Evolutionary conservation across 768 basidiomycete species (phyloP).

Genomic region (Jaapia argillacea): DNA sequence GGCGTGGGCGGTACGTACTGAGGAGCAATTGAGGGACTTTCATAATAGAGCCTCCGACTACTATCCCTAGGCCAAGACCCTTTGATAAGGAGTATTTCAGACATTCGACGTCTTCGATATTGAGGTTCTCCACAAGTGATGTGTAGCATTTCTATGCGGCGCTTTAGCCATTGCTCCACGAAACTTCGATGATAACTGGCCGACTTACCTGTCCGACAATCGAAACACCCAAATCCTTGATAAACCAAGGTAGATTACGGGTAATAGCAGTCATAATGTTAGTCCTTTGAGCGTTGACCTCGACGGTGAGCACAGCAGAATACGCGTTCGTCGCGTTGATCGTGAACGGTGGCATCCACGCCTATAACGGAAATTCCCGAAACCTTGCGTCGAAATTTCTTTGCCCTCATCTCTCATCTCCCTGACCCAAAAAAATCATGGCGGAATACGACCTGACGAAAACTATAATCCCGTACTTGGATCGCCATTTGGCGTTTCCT

Average conservation of each 20-base stretch:
- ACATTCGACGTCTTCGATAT: conserved; percentile 70
- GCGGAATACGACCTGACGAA: conserved; percentile 87
- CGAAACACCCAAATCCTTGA: conserved; percentile 71
- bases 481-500: conserved; percentile 92
- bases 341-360: background rate
- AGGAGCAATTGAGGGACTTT: conserved; percentile 91
- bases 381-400: background rate
- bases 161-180: background rate
- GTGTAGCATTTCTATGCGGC: conserved; percentile 73
- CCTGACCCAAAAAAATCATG: conserved; percentile 32
- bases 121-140: conserved; percentile 78
- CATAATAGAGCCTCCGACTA: conserved; percentile 88
- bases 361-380: background rate
- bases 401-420: background rate
- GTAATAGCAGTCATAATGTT: conserved; percentile 68
- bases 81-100: conserved; percentile 90
- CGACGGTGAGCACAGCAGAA: conserved; percentile 1
- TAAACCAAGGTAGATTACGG: conserved; percentile 75
- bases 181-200: background rate
- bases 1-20: conserved; percentile 39
- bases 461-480: conserved; percentile 85
- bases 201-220: conserved; percentile 67
- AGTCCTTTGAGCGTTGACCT: no score
- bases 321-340: background rate
- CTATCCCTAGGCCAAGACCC: conserved; percentile 86